Percentiles rank a stretch among this genome's conserved stretches.
phyloP scores from a whole-genome alignment of 2,329 filamentous ascomycete species.

The Epichloe gansuensis region DNA sequence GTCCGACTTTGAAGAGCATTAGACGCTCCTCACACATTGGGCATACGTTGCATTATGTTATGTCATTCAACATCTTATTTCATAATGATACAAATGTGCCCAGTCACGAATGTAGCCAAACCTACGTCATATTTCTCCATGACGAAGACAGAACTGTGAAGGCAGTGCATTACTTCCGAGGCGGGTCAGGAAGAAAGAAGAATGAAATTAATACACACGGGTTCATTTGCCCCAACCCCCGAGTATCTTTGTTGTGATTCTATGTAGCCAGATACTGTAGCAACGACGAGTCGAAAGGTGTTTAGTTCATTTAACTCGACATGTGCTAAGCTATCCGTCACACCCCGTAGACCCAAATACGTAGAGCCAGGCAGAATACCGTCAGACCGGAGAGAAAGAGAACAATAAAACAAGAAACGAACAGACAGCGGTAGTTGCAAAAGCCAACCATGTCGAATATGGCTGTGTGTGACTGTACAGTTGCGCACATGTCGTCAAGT shows the following conservation, averaged over 20 bases:
- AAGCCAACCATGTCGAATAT: constrained; percentile 6
- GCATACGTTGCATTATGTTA: too few species aligned
- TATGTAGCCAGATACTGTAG: background rate
- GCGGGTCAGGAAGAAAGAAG: too few species aligned
- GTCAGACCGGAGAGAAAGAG: background rate
- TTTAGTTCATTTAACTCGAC: background rate
- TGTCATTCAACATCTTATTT: too few species aligned
- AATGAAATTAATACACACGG: background rate
- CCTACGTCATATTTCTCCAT: too few species aligned
- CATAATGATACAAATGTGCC: too few species aligned
- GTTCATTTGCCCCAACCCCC: background rate
- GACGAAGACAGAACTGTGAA: too few species aligned
- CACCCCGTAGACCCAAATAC: background rate
- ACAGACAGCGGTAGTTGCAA: constrained; percentile 4
- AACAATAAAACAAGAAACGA: constrained; percentile 2
- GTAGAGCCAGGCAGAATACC: constrained; percentile 1
- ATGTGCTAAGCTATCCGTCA: constrained; percentile 1
- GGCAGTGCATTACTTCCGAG: too few species aligned
- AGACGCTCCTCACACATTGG: too few species aligned
- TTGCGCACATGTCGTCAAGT: constrained; percentile 7
- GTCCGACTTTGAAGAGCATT: too few species aligned
- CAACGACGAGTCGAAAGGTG: background rate
- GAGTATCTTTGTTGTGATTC: background rate
- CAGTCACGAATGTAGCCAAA: too few species aligned
- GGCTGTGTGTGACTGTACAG: constrained; percentile 8